These are phyloP conservation scores for Priceomyces carsonii DNA, from an alignment of 805 yeast species.

Conservation along the genomic window DNA sequence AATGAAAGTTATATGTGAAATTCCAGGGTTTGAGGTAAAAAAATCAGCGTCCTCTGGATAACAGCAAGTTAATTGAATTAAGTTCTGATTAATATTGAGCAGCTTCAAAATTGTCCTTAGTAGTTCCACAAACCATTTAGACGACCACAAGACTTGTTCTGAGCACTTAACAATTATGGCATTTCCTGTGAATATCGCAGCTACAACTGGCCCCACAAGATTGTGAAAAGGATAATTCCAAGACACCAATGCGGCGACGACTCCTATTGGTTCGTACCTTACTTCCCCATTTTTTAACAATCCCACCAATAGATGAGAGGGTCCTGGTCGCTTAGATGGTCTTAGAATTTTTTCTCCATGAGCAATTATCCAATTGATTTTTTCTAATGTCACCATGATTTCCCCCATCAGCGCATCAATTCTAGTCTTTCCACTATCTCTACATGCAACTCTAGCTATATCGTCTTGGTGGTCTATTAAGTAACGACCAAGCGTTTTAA, in stretches of 20 bases:
- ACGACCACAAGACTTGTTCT: slow-evolving; percentile 95
- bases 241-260: slow-evolving; percentile 85
- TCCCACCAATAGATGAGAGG: slow-evolving; percentile 79
- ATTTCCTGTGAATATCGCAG: slow-evolving; percentile 88
- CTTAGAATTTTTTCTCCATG: slow-evolving; percentile 76
- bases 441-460: slow-evolving; percentile 88
- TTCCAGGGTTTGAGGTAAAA: slow-evolving; percentile 78
- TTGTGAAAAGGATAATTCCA: slow-evolving; percentile 99
- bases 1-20: slow-evolving; percentile 89
- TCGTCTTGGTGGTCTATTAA: slow-evolving; percentile 80
- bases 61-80: slow-evolving; percentile 86
- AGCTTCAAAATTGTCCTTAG: slow-evolving; percentile 70
- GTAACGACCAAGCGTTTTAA: slow-evolving; percentile 69
- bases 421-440: slow-evolving; percentile 96
- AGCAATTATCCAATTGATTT: slow-evolving; percentile 82
- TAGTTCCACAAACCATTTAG: slow-evolving; percentile 71
- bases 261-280: slow-evolving; percentile 88
- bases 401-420: slow-evolving; percentile 97
- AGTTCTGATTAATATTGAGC: slow-evolving; percentile 74
- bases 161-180: slow-evolving; percentile 91
- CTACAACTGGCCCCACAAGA: slow-evolving; percentile 87
- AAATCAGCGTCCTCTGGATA: slow-evolving; percentile 88
- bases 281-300: slow-evolving; percentile 89
- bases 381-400: slow-evolving; percentile 91
- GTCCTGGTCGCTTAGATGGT: slow-evolving; percentile 80